phyloP scores from a whole-genome alignment of 306 rosid species.

The Luffa acutangula region DNA sequence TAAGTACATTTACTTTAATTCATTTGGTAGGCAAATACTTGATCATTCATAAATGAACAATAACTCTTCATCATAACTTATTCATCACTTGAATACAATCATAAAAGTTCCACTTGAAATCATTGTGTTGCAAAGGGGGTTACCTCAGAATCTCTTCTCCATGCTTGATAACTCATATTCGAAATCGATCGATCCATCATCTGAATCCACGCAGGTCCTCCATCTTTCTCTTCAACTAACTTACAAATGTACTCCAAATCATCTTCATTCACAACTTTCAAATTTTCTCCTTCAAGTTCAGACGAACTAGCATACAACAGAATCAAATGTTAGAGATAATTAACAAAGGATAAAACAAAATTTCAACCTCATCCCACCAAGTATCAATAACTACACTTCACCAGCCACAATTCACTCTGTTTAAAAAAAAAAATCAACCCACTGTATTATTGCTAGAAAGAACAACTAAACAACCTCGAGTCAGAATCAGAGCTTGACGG shows the following conservation, averaged over 20 bases:
- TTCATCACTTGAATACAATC: neutral
- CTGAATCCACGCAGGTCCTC: constrained; percentile 82
- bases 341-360: neutral
- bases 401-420: neutral
- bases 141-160: constrained; percentile 53
- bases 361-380: neutral
- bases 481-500: constrained; percentile 16
- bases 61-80: neutral
- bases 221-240: constrained; percentile 58
- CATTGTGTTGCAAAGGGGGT: neutral
- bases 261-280: constrained; percentile 19
- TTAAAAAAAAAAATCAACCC: neutral
- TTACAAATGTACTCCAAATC: constrained; percentile 39
- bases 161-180: constrained; percentile 65
- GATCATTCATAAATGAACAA: too few relatives aligned
- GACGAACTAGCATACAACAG: constrained; percentile 22
- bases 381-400: neutral
- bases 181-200: constrained; percentile 90
- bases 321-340: neutral
- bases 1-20: neutral
- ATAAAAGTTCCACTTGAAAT: neutral
- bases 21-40: neutral
- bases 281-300: constrained; percentile 24
- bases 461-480: constrained; percentile 30
- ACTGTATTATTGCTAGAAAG: neutral